Conservation (phyloP, 345 rosid species). For the Euphorbia pulcherrima region DNA sequence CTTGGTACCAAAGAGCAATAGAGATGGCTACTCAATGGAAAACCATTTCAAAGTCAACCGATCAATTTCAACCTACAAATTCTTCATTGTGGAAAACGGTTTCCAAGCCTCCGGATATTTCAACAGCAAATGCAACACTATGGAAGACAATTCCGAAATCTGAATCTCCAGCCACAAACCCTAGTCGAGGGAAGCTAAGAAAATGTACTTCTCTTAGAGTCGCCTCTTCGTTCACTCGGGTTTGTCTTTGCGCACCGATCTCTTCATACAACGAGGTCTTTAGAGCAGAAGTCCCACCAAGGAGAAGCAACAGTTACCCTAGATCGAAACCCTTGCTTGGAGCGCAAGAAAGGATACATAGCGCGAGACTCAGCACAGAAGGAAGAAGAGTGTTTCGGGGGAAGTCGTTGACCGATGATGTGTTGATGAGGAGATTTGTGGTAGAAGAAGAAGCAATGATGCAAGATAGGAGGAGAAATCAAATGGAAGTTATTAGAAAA, state of each 20-base stretch:
- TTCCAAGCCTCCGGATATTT: slow-evolving; percentile 41
- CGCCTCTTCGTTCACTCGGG: slow-evolving; percentile 77
- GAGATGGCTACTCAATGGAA: slow-evolving; percentile 63
- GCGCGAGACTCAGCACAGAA: slow-evolving; percentile 50
- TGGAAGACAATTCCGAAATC: slow-evolving; percentile 52
- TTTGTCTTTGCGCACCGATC: slow-evolving; percentile 85
- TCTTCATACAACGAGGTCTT: slow-evolving; percentile 86
- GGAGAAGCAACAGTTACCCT: slow-evolving; percentile 86
- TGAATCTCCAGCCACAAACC: slow-evolving; percentile 16
- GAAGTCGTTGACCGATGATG: slow-evolving; percentile 79
- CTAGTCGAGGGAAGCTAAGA: slow-evolving; percentile 41
- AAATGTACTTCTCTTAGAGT: slow-evolving; percentile 71
- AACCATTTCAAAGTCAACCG: slow-evolving; percentile 31
- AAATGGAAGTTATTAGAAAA: slow-evolving; percentile 76
- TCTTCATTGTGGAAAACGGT: slow-evolving; percentile 36
- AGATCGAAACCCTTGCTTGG: slow-evolving; percentile 48
- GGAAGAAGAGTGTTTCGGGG: slow-evolving; percentile 72
- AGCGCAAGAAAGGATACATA: slow-evolving; percentile 23
- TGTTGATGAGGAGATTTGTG: slow-evolving; percentile 87
- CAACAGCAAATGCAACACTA: slow-evolving; percentile 28
- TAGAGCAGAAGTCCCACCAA: slow-evolving; percentile 64
- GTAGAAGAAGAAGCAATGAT: slow-evolving; percentile 88
- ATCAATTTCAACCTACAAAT: slow-evolving; percentile 25
- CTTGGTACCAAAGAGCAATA: slow-evolving; percentile 93
- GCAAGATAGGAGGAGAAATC: slow-evolving; percentile 73